Evolutionary conservation across 306 rosid genomes (phyloP), one percentile per base, ranked within the genome.

Genomic region (Sophora flavescens): DNA sequence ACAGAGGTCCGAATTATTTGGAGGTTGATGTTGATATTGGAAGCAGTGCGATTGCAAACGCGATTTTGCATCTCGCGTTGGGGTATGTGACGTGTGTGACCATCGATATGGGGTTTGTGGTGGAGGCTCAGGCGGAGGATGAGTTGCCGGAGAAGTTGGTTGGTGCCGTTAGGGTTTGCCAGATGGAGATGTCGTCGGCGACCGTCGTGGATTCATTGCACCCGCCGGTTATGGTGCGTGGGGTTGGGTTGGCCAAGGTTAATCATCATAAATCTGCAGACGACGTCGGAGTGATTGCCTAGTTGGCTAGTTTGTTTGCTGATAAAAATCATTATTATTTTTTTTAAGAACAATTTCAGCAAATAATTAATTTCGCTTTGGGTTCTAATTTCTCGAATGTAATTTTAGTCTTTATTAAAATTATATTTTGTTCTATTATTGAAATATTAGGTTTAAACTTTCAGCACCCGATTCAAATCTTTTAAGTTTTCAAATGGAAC

Each of bases 11-110:
- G 0, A 87, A 93, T 77, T 93, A 89, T 65, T 73, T 93, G 3
- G 98, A 93, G 62, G 88, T 93, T 13, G 98, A 93, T 80, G 89
- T 93, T 3, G 97, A 93, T 54, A 93, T 91, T 52, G 96, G 92
- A 1, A 93, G 96, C 89, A 88, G 92, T 1, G 81, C 93, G 0
- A 89, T 93, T 4, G 98, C 98, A 1, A 93, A 77, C 75, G 98
- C 98, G 16, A 88, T 93, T 86, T 70, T 91, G 44, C 91, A 84
- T 70, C 89, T 93, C 2, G 96, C 97, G 51, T 83, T 93, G 83
- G 91, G 93, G 16, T 91, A 77, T 53, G 93, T 91, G 48, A 86
- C 97, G 44, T 81, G 82, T 81, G 92, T 93, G 6, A 81, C 89
- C 6, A 88, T 93, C 45, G 93, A 93, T 35, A 89, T 93, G 97